These are phyloP conservation scores for Kwoniella heveanensis DNA, from an alignment of 768 basidiomycete species.

Conservation along the genomic window DNA sequence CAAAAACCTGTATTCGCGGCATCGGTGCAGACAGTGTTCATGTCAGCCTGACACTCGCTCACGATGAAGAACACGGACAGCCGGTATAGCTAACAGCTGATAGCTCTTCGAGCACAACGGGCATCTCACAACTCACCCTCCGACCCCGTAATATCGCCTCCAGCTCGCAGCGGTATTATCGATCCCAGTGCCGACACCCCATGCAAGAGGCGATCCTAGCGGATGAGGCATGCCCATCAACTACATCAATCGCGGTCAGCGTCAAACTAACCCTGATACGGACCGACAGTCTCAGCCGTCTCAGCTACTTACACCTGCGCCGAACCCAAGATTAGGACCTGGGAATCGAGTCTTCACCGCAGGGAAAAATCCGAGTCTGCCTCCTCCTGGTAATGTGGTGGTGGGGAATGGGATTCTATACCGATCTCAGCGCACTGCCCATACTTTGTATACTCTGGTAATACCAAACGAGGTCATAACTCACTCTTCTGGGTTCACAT, in stretches of 20 bases:
- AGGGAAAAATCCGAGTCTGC: slow-evolving; percentile 43
- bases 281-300: no score
- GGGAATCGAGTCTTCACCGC: slow-evolving; percentile 44
- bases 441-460: no score
- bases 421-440: no score
- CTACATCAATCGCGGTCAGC: slow-evolving; percentile 10
- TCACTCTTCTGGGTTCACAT: slow-evolving; percentile 49
- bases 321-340: slow-evolving; percentile 44
- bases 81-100: no score
- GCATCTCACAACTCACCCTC: slow-evolving; percentile 32
- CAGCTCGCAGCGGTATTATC: slow-evolving; percentile 48
- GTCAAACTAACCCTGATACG: neutral
- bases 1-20: slow-evolving; percentile 22
- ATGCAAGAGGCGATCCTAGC: slow-evolving; percentile 31
- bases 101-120: no score
- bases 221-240: slow-evolving; percentile 48
- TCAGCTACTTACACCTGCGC: slow-evolving; percentile 39
- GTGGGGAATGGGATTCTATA: slow-evolving; percentile 47
- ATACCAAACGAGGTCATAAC: no score
- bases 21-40: slow-evolving; percentile 1
- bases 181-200: slow-evolving; percentile 44
- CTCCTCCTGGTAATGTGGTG: slow-evolving; percentile 43
- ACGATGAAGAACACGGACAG: no score
- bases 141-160: slow-evolving; percentile 45
- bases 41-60: no score